Conservation (phyloP, 2,329 filamentous ascomycete genomes). For the Iodosphaeria phyllophila region DNA sequence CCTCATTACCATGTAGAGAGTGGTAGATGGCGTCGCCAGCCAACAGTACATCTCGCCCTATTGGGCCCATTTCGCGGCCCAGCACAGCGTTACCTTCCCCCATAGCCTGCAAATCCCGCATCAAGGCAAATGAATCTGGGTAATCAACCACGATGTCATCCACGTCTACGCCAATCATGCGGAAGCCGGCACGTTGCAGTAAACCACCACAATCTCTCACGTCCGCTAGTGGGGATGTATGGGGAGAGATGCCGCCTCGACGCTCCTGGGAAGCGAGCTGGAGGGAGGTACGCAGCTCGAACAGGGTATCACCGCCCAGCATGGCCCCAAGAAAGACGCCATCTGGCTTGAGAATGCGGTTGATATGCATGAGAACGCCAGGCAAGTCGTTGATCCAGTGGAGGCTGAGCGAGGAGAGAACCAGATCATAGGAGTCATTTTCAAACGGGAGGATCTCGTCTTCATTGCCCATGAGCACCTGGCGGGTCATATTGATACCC, state of each 20-base stretch:
- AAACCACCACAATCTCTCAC: constrained; percentile 81
- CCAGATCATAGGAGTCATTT: constrained; percentile 66
- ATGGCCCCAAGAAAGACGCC: constrained; percentile 86
- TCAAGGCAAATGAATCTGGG: constrained; percentile 73
- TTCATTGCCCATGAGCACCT: constrained; percentile 59
- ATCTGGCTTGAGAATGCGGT: constrained; percentile 75
- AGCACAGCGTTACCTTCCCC: constrained; percentile 83
- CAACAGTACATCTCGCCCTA: constrained; percentile 67
- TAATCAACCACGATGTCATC: constrained; percentile 96
- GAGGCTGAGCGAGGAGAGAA: constrained; percentile 73
- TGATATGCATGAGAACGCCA: constrained; percentile 66
- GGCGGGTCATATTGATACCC: constrained; percentile 50
- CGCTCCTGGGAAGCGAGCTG: constrained; percentile 86
- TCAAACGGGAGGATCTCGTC: constrained; percentile 61
- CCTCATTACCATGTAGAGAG: constrained; percentile 67
- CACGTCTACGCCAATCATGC: constrained; percentile 88
- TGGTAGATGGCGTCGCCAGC: constrained; percentile 81
- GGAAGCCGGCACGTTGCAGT: constrained; percentile 75
- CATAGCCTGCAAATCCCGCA: constrained; percentile 92
- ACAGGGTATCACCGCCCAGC: constrained; percentile 88
- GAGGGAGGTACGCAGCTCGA: constrained; percentile 78
- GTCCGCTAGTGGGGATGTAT: constrained; percentile 81
- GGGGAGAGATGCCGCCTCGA: constrained; percentile 76
- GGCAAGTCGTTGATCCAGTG: constrained; percentile 98
- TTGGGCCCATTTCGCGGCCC: constrained; percentile 60